phyloP scores from a whole-genome alignment of 345 rosid genomes.

The Physaria fendleri region DNA sequence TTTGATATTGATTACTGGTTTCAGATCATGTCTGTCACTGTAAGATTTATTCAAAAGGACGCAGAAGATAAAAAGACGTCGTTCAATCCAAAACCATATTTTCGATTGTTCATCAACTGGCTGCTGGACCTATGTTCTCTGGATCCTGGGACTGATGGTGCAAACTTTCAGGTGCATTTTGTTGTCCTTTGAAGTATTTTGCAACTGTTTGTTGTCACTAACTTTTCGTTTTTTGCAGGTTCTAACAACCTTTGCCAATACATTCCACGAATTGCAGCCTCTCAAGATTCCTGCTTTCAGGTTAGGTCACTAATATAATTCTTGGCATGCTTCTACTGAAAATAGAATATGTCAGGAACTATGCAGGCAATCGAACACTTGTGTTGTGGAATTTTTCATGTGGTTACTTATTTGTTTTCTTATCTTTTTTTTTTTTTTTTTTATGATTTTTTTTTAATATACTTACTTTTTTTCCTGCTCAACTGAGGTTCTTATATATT shows the following conservation, averaged over 20 bases:
- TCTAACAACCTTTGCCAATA: conserved; percentile 72
- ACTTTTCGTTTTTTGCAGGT: conserved; percentile 45
- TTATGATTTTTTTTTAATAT: neutral
- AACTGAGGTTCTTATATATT: neutral
- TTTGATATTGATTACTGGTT: conserved; percentile 9
- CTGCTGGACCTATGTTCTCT: conserved; percentile 59
- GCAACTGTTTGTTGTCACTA: conserved; percentile 10
- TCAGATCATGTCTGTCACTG: conserved; percentile 67
- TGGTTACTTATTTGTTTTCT: neutral
- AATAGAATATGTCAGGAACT: neutral
- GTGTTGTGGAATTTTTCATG: neutral
- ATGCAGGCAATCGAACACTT: neutral
- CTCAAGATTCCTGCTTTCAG: conserved; percentile 91
- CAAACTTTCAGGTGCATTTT: conserved; percentile 63
- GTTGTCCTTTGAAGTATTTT: conserved; percentile 5
- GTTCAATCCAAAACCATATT: conserved; percentile 89
- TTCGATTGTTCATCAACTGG: conserved; percentile 87
- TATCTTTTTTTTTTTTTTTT: neutral
- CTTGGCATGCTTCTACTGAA: neutral
- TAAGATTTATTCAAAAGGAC: conserved; percentile 73
- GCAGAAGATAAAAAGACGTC: conserved; percentile 77
- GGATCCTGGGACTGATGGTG: conserved; percentile 61
- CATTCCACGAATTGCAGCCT: conserved; percentile 89
- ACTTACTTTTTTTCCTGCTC: too few species aligned
- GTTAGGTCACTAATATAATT: conserved; percentile 33